Percentiles rank a stretch among this genome's conserved stretches.
phyloP scores from a whole-genome alignment of 495 filamentous ascomycete species.

The Aspergillus nanangensis region DNA sequence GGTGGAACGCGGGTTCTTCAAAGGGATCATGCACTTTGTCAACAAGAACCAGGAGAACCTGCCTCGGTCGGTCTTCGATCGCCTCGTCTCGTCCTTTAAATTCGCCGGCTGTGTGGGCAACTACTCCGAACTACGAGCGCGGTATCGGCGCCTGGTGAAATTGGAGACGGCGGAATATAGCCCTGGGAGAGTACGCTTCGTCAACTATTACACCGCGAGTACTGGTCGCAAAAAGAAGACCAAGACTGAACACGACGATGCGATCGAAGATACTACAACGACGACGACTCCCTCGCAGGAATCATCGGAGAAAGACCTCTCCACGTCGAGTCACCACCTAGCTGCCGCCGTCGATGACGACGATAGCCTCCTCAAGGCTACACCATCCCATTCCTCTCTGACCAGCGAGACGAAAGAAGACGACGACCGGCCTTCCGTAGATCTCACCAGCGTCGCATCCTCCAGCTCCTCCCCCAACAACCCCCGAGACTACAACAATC shows the following conservation, averaged over 20 bases:
- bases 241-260: not conserved
- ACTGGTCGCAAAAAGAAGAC: slow-evolving; percentile 55
- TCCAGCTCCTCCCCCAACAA: too few species aligned
- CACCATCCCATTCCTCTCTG: too few species aligned
- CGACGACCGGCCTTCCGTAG: too few species aligned
- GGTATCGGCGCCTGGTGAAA: slow-evolving; percentile 61
- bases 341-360: too few species aligned
- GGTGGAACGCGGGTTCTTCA: slow-evolving; percentile 59
- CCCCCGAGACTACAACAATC: too few species aligned
- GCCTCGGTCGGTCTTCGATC: slow-evolving; percentile 61
- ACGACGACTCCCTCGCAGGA: too few species aligned
- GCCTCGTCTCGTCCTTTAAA: slow-evolving; percentile 75
- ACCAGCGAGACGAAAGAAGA: too few species aligned
- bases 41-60: slow-evolving; percentile 72
- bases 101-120: slow-evolving; percentile 81
- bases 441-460: too few species aligned
- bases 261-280: not conserved
- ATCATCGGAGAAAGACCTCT: too few species aligned
- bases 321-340: too few species aligned
- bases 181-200: slow-evolving; percentile 58
- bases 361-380: too few species aligned
- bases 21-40: slow-evolving; percentile 69
- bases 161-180: slow-evolving; percentile 57
- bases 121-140: slow-evolving; percentile 59
- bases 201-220: slow-evolving; percentile 89